phyloP scores from a whole-genome alignment of 2,329 filamentous ascomycete species.

The Ceratocystis destructans region DNA sequence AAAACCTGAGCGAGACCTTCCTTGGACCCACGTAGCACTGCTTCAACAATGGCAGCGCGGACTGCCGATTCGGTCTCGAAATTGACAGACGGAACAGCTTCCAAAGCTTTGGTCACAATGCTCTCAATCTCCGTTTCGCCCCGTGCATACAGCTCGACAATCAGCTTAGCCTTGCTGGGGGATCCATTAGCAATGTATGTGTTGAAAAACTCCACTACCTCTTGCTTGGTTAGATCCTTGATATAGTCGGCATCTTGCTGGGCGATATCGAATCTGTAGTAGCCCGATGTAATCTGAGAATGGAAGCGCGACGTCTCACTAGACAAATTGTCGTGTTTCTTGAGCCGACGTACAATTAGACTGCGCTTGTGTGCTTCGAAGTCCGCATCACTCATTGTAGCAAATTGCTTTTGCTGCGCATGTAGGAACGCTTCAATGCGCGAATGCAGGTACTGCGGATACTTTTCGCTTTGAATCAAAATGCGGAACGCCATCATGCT shows the following conservation, averaged over 20 bases:
- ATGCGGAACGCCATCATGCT: constrained; percentile 77
- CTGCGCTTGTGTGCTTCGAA: constrained; percentile 89
- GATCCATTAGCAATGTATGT: constrained; percentile 65
- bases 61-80: constrained; percentile 21
- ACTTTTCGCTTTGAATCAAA: constrained; percentile 84
- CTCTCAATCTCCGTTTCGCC: constrained; percentile 29
- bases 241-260: constrained; percentile 65
- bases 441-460: constrained; percentile 68
- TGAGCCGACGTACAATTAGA: constrained; percentile 69
- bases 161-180: constrained; percentile 60
- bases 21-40: constrained; percentile 13
- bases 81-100: neutral
- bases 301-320: constrained; percentile 74
- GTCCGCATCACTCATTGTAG: constrained; percentile 64
- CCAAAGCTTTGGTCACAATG: constrained; percentile 12
- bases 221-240: constrained; percentile 58
- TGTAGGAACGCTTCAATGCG: constrained; percentile 76
- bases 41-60: constrained; percentile 15
- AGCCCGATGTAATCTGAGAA: constrained; percentile 64
- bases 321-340: constrained; percentile 83
- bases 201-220: constrained; percentile 68
- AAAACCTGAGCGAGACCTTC: constrained; percentile 8
- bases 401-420: constrained; percentile 50
- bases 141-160: constrained; percentile 72
- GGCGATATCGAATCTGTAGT: constrained; percentile 75